A percentile compares a stretch with the other conserved stretches of the same genome.
phyloP scores from a whole-genome alignment of 768 basidiomycete species.

The Termitomyces sp. region DNA sequence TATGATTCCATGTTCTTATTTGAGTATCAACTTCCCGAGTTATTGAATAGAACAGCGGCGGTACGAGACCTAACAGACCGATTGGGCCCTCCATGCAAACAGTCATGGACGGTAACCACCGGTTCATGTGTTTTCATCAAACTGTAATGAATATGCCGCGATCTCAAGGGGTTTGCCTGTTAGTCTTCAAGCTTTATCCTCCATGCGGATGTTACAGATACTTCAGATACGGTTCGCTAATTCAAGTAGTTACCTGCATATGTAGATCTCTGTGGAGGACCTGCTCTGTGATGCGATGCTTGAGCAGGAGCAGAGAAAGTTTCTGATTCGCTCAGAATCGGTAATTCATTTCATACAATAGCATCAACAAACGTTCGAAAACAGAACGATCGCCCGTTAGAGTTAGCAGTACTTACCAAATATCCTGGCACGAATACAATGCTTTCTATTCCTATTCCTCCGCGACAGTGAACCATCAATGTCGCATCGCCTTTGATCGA shows the following conservation, averaged over 20 bases:
- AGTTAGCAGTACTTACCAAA: neutral
- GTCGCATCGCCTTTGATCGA: neutral
- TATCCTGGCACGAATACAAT: neutral
- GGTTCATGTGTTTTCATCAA: neutral
- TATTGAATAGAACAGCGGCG: neutral
- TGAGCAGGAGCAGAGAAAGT: neutral
- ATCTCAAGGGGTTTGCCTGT: neutral
- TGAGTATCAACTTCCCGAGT: neutral
- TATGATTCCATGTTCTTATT: neutral
- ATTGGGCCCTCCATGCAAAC: neutral
- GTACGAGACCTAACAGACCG: neutral
- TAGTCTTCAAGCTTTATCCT: neutral
- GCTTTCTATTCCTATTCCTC: neutral
- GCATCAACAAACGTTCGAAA: neutral
- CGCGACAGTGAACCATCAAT: neutral
- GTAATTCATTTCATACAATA: neutral
- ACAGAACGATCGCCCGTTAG: neutral
- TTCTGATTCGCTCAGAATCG: neutral
- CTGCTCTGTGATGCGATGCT: neutral
- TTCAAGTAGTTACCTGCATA: neutral
- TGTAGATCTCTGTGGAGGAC: neutral
- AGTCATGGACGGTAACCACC: neutral
- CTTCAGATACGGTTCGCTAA: neutral
- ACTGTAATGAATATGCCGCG: neutral
- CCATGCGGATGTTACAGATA: neutral